Evolutionary conservation across 1,139 yeast genomes (phyloP).

Genomic region (Arxiozyma heterogenica): DNA sequence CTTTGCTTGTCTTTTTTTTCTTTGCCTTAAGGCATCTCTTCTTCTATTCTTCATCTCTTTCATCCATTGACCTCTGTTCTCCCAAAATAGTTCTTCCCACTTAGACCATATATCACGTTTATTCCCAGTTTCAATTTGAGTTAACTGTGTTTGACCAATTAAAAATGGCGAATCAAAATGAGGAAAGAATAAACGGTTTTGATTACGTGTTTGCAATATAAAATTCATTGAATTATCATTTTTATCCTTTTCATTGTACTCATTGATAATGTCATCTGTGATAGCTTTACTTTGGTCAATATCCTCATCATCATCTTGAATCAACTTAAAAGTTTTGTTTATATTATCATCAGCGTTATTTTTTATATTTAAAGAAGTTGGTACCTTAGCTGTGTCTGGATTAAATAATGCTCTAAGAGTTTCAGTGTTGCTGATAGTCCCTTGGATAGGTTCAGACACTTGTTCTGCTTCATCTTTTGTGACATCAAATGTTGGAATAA

Average conservation of each 20-base stretch:
- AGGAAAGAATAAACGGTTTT: slow-evolving; percentile 52
- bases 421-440: slow-evolving; percentile 42
- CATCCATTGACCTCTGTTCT: slow-evolving; percentile 69
- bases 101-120: slow-evolving; percentile 37
- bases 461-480: slow-evolving; percentile 7
- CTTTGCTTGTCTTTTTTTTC: slow-evolving; percentile 39
- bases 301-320: slow-evolving; percentile 32
- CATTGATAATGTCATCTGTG: background rate
- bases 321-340: slow-evolving; percentile 25
- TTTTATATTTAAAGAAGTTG: background rate
- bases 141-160: slow-evolving; percentile 71
- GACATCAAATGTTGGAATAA: slow-evolving; percentile 44
- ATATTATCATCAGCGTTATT: background rate
- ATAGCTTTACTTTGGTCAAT: slow-evolving; percentile 25
- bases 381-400: slow-evolving; percentile 28
- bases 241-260: slow-evolving; percentile 2
- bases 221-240: slow-evolving; percentile 2
- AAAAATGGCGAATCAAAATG: slow-evolving; percentile 82
- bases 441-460: slow-evolving; percentile 13
- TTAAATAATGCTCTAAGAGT: slow-evolving; percentile 57
- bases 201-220: slow-evolving; percentile 5
- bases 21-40: slow-evolving; percentile 60
- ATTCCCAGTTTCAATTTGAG: slow-evolving; percentile 40
- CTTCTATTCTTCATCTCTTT: slow-evolving; percentile 66
- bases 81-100: slow-evolving; percentile 78